phyloP scores from a whole-genome alignment of 2,329 filamentous ascomycete species.

The Aureobasidium zeae region DNA sequence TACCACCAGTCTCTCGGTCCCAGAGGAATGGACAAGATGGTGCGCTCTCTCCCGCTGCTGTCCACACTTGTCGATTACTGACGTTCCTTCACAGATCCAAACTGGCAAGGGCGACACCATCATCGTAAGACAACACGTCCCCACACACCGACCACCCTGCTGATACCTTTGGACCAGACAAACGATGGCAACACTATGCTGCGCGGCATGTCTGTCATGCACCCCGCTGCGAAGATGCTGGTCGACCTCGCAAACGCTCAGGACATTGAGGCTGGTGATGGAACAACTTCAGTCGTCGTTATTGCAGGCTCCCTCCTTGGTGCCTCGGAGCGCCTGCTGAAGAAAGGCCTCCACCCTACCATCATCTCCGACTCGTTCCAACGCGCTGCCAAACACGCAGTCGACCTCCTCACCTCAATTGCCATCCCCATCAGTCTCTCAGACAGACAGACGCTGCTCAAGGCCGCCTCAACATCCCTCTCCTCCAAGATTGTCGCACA shows the following conservation, averaged over 20 bases:
- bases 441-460: constrained; percentile 82
- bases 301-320: constrained; percentile 92
- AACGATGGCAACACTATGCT: constrained; percentile 99
- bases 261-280: constrained; percentile 96
- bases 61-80: too few relatives aligned
- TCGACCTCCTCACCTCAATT: constrained; percentile 88
- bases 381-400: constrained; percentile 79
- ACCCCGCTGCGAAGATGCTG: constrained; percentile 98
- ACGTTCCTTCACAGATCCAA: constrained; percentile 53
- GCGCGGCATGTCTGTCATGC: constrained; percentile 97
- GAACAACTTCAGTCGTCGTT: constrained; percentile 95
- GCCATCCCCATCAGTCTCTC: constrained; percentile 83
- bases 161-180: constrained; percentile 45
- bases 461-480: constrained; percentile 92
- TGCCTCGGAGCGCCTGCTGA: constrained; percentile 81
- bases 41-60: constrained; percentile 29
- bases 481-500: constrained; percentile 98
- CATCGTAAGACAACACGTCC: constrained; percentile 48
- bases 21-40: constrained; percentile 98
- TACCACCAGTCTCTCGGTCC: constrained; percentile 66
- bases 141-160: constrained; percentile 18
- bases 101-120: constrained; percentile 94
- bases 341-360: constrained; percentile 91
- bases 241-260: constrained; percentile 95
- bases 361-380: constrained; percentile 98